phyloP scores from a whole-genome alignment of 805 yeast species.

The Saccharomyces paradoxus region DNA sequence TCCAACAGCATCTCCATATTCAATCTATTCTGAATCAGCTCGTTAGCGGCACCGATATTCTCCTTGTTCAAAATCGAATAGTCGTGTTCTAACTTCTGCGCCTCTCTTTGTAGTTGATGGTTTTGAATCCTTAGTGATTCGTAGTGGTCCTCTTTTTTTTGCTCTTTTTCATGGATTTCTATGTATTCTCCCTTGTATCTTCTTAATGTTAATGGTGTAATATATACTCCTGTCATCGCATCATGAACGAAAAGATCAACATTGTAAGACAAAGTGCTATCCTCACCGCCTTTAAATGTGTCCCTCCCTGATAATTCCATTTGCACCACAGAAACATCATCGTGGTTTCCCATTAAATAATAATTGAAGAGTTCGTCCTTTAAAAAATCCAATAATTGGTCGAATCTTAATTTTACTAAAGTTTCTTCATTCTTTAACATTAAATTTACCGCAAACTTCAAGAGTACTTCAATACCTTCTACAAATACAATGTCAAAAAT shows the following conservation, averaged over 20 bases:
- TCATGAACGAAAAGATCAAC: conserved; percentile 71
- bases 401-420: conserved; percentile 60
- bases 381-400: conserved; percentile 63
- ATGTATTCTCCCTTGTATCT: conserved; percentile 68
- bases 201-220: conserved; percentile 64
- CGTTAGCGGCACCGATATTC: conserved; percentile 81
- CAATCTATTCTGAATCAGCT: conserved; percentile 73
- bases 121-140: conserved; percentile 60
- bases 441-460: conserved; percentile 76
- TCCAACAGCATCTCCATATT: conserved; percentile 65
- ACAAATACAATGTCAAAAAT: conserved; percentile 82
- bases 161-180: conserved; percentile 62
- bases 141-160: conserved; percentile 52
- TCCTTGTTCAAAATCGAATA: conserved; percentile 66
- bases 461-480: conserved; percentile 82
- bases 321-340: conserved; percentile 10
- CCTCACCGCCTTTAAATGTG: not conserved
- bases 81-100: conserved; percentile 62
- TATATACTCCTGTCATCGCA: conserved; percentile 56
- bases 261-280: conserved; percentile 34
- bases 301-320: conserved; percentile 9
- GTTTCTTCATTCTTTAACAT: conserved; percentile 59
- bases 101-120: conserved; percentile 63
- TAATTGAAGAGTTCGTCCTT: conserved; percentile 72
- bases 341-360: conserved; percentile 39